Conservation (phyloP, 352 stramenopile genomes). For the Phytophthora cryptogea region DNA sequence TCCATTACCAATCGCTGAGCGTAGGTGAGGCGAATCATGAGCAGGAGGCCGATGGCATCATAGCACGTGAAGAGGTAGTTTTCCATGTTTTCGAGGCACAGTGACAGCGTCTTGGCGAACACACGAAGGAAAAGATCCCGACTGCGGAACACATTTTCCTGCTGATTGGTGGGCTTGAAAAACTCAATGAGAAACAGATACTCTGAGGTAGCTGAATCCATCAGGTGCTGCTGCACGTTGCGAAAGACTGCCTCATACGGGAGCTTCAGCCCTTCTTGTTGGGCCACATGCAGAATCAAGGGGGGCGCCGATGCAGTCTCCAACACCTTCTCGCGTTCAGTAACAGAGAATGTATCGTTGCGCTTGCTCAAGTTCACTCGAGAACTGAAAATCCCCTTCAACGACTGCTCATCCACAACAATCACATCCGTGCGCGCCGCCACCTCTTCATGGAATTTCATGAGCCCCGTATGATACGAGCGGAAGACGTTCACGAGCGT, state of each 20-base stretch:
- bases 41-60: slow-evolving; percentile 96
- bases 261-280: slow-evolving; percentile 91
- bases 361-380: slow-evolving; percentile 96
- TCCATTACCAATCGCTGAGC: slow-evolving; percentile 83
- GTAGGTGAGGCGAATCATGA: slow-evolving; percentile 98
- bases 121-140: slow-evolving; percentile 94
- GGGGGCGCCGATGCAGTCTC: slow-evolving; percentile 79
- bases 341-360: slow-evolving; percentile 94
- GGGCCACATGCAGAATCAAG: slow-evolving; percentile 95
- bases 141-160: slow-evolving; percentile 63
- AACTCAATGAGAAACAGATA: slow-evolving; percentile 97
- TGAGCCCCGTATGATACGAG: slow-evolving; percentile 95
- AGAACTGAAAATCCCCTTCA: slow-evolving; percentile 86
- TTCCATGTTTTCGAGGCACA: slow-evolving; percentile 97
- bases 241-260: slow-evolving; percentile 97
- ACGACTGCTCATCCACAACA: slow-evolving; percentile 93
- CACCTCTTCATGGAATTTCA: slow-evolving; percentile 95
- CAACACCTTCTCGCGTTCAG: slow-evolving; percentile 91
- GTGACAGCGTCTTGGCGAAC: slow-evolving; percentile 95
- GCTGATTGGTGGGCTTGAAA: slow-evolving; percentile 83
- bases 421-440: slow-evolving; percentile 94
- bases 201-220: slow-evolving; percentile 98
- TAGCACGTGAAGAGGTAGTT: slow-evolving; percentile 98
- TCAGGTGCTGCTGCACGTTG: slow-evolving; percentile 96
- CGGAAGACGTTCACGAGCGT: slow-evolving; percentile 96